Evolutionary conservation across 2,329 filamentous ascomycete species (phyloP).

Genomic region (Ophiostoma himal-ulmi): DNA sequence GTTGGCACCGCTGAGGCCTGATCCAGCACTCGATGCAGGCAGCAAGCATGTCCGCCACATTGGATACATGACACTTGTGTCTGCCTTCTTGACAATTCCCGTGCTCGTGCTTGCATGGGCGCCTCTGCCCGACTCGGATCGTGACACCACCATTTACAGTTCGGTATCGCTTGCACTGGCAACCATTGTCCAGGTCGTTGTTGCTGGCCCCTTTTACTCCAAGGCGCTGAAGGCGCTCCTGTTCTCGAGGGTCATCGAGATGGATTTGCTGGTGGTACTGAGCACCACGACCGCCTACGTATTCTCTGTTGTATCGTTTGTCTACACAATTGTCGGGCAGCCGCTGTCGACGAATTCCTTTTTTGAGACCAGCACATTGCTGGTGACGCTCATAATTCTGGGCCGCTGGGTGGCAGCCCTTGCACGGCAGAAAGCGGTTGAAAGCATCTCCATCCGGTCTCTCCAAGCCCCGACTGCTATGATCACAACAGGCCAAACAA

Average conservation of each 20-base stretch:
- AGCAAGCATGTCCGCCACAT: background rate
- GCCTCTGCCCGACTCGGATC: background rate
- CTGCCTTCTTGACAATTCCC: background rate
- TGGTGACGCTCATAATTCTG: constrained; percentile 55
- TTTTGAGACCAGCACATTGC: constrained; percentile 56
- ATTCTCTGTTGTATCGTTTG: background rate
- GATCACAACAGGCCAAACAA: background rate
- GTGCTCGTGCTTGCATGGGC: background rate
- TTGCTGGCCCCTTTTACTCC: background rate
- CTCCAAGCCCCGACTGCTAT: background rate
- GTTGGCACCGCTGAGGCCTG: background rate
- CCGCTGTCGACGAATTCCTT: constrained; percentile 36
- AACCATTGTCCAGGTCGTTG: background rate
- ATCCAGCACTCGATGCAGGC: background rate
- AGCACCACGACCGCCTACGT: background rate
- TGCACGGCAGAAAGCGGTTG: constrained; percentile 49
- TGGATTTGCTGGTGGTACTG: background rate
- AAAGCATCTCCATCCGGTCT: constrained; percentile 42
- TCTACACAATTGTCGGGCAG: background rate
- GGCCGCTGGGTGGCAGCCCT: constrained; percentile 48
- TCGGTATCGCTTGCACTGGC: background rate
- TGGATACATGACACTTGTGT: background rate
- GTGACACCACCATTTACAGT: background rate
- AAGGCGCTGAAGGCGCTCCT: constrained; percentile 1
- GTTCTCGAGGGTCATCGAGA: background rate